Evolutionary conservation across 2,329 filamentous ascomycete species (phyloP), one percentile per base, ranked within the genome.

Genomic region (Exophiala aquamarina): DNA sequence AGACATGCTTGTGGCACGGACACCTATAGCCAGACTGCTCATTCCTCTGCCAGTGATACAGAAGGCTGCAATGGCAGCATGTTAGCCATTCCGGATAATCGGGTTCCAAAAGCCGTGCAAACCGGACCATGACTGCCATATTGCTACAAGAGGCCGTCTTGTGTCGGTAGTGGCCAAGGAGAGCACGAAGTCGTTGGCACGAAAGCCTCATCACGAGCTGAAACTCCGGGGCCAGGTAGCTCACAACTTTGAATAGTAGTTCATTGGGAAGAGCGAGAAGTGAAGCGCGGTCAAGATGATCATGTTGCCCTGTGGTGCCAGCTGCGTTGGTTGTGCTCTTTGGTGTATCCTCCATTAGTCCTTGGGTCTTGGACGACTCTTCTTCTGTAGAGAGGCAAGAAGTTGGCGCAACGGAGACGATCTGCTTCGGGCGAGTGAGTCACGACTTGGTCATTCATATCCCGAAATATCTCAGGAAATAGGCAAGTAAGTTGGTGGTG

Each of bases 221-320:
- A 44, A 23, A 44, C 37, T 44, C 50, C 29, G 32, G 20, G 42
- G 47, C 43, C 39, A 54, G 47, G 44, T 32, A 50, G 23, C 29
- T 44, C 19, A 47, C 33, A 36, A 50, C 32, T 17, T n/a, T 31
- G 20, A 54, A 35, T 39, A 54, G 8, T 26, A 50, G 37, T 43
- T 54, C 50, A 31, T 47, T 47, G 17, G 50, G 50, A 47, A 54
- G 43, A 37, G 44, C 43, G 40, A 54, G 47, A 31, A 54, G 35
- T 38, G 31, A 23, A 40, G 21, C 41, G 20, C 44, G 37, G 34
- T 44, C 21, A 39, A 33, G 17, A 43, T 34, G 26, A 18, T 47
- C 26, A 38, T 43, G 39, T 41, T 51, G 33, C 28, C 40, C 46
- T 33, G 19, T 29, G 15, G 46, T 42, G 31, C 28, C 32, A 20